Evolutionary conservation across 768 basidiomycete species (phyloP), one percentile per base, ranked within the genome.

Genomic region (Pilatotrama ljubarskyi): DNA sequence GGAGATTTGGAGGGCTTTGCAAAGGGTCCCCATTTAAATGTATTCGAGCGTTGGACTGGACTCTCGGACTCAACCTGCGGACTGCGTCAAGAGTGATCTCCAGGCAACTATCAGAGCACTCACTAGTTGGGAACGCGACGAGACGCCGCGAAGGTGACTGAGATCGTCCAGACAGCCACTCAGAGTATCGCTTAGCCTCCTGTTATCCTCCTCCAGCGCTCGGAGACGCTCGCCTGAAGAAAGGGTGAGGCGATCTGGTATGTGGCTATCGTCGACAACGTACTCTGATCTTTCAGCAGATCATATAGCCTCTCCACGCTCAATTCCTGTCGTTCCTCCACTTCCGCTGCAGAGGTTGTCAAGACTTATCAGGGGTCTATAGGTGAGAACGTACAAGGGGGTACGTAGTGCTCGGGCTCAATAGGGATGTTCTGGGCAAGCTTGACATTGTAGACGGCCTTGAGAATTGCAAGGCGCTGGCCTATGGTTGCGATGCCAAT

Each of bases 401-500:
- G 94, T 14, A 95, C 83, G 71, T 93, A 97, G 67, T 92, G 83
- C 63, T 90, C 88, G 38, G 88, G 77, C 59, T 93, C 91, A 65
- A 95, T 86, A 37, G 90, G 85, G 51, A 99, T 79, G 62, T 86
- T 86, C 69, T 95, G 83, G 1, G 85, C 85, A 51, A 95, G 75
- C 78, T 99, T 99, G 67, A 92, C 78, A 53, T 85, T 85, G 76
- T 97, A 98, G 58, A 98, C 86, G 48, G 90, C 88, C 73, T 94
- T 95, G 72, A 98, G 86, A 63, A 98, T 93, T 43, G 91, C 80
- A 36, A 99, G 76, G 55, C 97, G 81, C 74, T 98, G 95, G 20
- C 97, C 97, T 63, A 98, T 84, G 36, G 90, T 92, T n/a, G 83
- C 70, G 42, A 99, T 83, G 8, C 97, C 97, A 56, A 98, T 77